Evolutionary conservation across 345 rosid species (phyloP).

Genomic region (Capsella bursapastoris): DNA sequence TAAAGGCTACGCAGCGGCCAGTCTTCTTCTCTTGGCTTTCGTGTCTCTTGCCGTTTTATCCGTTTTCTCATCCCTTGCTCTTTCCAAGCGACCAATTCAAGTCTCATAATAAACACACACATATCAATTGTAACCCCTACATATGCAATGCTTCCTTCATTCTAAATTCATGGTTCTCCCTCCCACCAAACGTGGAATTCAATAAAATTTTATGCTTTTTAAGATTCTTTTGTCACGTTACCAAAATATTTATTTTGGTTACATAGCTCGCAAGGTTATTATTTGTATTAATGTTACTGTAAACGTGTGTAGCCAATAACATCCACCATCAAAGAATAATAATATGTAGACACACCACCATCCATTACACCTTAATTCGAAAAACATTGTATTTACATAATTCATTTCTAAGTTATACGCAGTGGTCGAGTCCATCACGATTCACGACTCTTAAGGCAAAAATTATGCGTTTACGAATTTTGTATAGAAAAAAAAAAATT

Average conservation of each 20-base stretch:
- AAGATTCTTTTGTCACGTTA: not conserved
- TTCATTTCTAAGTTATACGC: not conserved
- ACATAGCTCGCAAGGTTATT: not conserved
- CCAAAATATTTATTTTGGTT: not conserved
- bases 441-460: not conserved
- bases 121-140: not conserved
- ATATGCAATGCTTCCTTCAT: not conserved
- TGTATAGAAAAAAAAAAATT: too few species aligned
- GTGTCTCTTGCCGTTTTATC: conserved; percentile 55
- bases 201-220: not conserved
- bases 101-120: not conserved
- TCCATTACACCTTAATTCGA: too few species aligned
- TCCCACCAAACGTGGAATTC: not conserved
- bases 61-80: conserved; percentile 54
- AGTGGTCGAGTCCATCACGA: not conserved
- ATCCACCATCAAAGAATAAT: too few species aligned
- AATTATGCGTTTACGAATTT: not conserved
- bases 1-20: conserved; percentile 53
- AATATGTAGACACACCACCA: too few species aligned
- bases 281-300: too few species aligned
- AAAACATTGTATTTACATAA: too few species aligned
- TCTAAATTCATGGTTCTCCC: not conserved
- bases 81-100: conserved; percentile 42
- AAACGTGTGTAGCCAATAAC: too few species aligned
- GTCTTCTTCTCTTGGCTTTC: conserved; percentile 58